Conservation (phyloP, 176 grass and related monocot species). For the Aechmea fasciata region DNA sequence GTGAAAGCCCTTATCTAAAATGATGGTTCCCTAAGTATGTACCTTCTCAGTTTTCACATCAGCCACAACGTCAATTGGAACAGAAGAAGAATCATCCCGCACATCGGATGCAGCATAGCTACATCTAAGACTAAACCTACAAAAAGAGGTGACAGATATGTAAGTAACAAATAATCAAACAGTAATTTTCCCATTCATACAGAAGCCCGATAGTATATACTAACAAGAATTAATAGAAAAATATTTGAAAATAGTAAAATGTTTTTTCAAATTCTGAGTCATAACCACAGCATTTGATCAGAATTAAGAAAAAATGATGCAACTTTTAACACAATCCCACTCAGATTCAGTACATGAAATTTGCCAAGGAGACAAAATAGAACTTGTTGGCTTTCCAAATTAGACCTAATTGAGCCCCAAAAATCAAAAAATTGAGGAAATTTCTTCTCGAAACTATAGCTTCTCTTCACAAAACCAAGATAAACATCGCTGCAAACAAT, state of each 20-base stretch:
- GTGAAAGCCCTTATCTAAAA: neutral
- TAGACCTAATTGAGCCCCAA: neutral
- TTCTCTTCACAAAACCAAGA: too few species aligned
- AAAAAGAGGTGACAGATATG: neutral
- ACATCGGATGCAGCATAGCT: conserved; percentile 41
- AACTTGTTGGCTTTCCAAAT: neutral
- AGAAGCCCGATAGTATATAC: too few species aligned
- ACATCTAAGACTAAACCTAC: conserved; percentile 45
- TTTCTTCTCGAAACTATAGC: too few species aligned
- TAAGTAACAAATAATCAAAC: neutral
- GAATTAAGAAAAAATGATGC: too few species aligned
- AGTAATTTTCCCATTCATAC: neutral
- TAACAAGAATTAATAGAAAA: too few species aligned
- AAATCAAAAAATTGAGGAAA: neutral
- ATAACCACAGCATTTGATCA: too few species aligned
- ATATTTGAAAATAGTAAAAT: too few species aligned
- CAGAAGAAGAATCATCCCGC: conserved; percentile 44
- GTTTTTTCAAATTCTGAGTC: too few species aligned
- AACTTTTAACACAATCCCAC: neutral
- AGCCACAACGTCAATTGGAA: conserved; percentile 67
- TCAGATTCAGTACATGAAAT: neutral
- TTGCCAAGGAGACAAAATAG: neutral
- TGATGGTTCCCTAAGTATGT: conserved; percentile 9
- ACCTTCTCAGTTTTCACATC: conserved; percentile 89
- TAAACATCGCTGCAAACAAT: too few species aligned